A percentile compares a stretch with the other conserved stretches of the same genome.
These are phyloP conservation scores for Graphilbum fragrans DNA, from an alignment of 2,329 filamentous ascomycete genomes.

Conservation along the genomic window DNA sequence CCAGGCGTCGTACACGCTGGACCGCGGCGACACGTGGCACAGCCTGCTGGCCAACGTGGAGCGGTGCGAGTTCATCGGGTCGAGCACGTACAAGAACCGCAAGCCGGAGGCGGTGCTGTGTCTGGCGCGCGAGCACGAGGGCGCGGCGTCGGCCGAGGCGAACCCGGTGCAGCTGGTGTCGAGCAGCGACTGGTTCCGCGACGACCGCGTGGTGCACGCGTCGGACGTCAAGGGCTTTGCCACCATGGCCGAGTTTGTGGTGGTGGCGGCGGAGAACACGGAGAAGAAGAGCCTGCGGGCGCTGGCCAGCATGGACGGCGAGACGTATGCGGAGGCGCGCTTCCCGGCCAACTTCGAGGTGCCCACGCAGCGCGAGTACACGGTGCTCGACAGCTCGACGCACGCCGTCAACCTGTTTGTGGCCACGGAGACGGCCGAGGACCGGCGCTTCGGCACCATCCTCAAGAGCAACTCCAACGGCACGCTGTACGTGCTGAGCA, in stretches of 20 bases:
- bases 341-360: slow-evolving; percentile 82
- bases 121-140: slow-evolving; percentile 48
- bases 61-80: slow-evolving; percentile 79
- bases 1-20: slow-evolving; percentile 64
- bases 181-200: slow-evolving; percentile 66
- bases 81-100: slow-evolving; percentile 41
- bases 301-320: slow-evolving; percentile 75
- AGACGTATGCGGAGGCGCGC: slow-evolving; percentile 66
- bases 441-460: slow-evolving; percentile 68
- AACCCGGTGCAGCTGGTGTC: slow-evolving; percentile 60
- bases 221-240: slow-evolving; percentile 74
- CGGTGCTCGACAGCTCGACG: slow-evolving; percentile 86
- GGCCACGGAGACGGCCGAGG: slow-evolving; percentile 54
- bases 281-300: slow-evolving; percentile 60
- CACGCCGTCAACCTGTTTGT: slow-evolving; percentile 93
- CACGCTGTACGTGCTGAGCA: slow-evolving; percentile 81
- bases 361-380: slow-evolving; percentile 71
- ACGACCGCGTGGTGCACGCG: slow-evolving; percentile 49
- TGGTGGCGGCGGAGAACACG: slow-evolving; percentile 66
- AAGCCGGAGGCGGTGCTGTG: slow-evolving; percentile 46
- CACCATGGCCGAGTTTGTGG: slow-evolving; percentile 92
- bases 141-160: slow-evolving; percentile 29
- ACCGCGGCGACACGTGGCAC: slow-evolving; percentile 72
- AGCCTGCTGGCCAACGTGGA: slow-evolving; percentile 61
- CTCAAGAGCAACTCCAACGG: slow-evolving; percentile 99